Conservation (phyloP, 257 asterid genomes). For the Salvia miltiorrhiza region DNA sequence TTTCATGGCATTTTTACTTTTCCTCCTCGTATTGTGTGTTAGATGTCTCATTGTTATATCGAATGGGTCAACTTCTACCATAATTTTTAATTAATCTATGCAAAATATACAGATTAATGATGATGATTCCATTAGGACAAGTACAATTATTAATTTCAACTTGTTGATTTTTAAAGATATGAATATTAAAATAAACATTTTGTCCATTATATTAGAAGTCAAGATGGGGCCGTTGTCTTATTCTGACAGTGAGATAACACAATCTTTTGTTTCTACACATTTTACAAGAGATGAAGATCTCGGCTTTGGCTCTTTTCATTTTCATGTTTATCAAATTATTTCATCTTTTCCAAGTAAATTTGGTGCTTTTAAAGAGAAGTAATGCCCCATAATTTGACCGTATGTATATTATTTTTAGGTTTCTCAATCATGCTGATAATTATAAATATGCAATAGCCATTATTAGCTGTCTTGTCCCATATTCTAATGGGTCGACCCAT, state of each 20-base stretch:
- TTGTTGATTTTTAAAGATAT: not conserved
- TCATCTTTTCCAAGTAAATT: not conserved
- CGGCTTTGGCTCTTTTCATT: constrained; percentile 17
- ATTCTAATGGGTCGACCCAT: constrained; percentile 2
- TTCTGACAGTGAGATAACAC: constrained; percentile 22
- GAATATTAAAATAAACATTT: not conserved
- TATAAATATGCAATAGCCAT: not conserved
- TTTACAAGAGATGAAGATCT: constrained; percentile 25
- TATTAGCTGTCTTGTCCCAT: constrained; percentile 7
- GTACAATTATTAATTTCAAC: no score
- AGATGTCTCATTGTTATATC: not conserved
- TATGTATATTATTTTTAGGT: not conserved
- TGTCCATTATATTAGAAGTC: not conserved
- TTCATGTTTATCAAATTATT: not conserved
- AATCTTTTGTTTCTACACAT: constrained; percentile 27
- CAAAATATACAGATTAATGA: not conserved
- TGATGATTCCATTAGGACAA: not conserved
- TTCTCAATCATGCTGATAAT: constrained; percentile 11
- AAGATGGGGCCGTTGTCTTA: constrained; percentile 24
- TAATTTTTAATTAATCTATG: not conserved
- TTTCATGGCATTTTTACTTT: not conserved
- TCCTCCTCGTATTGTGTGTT: not conserved
- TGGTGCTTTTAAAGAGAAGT: not conserved
- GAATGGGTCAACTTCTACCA: not conserved
- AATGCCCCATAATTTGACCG: constrained; percentile 5